Evolutionary conservation across 805 yeast genomes (phyloP), one percentile per base, ranked within the genome.

Genomic region (Cyberlindnera sargentensis): DNA sequence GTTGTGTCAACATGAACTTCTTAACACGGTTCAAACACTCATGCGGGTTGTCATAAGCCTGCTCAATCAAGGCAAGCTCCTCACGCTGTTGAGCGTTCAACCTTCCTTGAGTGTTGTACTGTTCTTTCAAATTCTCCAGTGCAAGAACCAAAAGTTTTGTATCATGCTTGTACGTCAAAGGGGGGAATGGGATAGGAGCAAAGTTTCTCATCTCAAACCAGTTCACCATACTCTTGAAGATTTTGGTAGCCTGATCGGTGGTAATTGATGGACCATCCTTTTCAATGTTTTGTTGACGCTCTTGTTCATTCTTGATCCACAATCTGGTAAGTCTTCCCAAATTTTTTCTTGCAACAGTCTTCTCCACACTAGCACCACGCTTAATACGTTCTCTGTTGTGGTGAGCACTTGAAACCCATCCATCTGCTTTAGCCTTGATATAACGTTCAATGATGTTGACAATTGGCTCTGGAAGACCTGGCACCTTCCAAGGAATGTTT

Each of bases 41-140:
- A 60, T 89, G 95, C 0, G 99, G 99, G 53, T 88, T 87, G 56
- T 93, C 99, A 60, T 88, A 93, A 0, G 98, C 98, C 57, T 89
- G 95, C 58, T 93, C 99, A 38, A 93, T 88, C 48, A 91, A 68
- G 0, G 96, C 93, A 47, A 93, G 66, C 56, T 93, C 99, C 63
- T 91, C 97, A 50, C 97, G 73, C 62, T 93, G 96, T 7, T 82
- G 70, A 5, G 95, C 82, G 54, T 88, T 91, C 50, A 93, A 66
- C 45, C 96, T 69, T 1, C 88, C 83, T 51, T 81, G 78, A 24
- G 86, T 76, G 41, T 79, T 78, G 57, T 82, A 90, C 5, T 81
- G 74, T 48, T 87, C 96, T 55, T 91, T 88, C 61, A 93, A 67
- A 45, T 81, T 80, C 58, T 93, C 99, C 36, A 93, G 69, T 0